These are phyloP conservation scores for Sutorius australiensis DNA, from an alignment of 768 basidiomycete genomes.

Conservation along the genomic window DNA sequence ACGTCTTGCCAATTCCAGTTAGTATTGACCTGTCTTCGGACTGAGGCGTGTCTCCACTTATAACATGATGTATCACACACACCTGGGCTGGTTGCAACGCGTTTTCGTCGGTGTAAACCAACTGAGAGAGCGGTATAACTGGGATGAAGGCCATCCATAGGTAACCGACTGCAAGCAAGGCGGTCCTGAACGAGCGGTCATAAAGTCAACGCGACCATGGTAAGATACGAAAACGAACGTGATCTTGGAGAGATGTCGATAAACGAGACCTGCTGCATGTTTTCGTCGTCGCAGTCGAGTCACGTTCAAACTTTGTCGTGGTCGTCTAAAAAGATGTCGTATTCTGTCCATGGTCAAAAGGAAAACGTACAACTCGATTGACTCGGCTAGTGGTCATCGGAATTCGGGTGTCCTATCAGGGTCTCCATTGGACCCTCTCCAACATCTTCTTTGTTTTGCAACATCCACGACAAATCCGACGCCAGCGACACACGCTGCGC, in stretches of 20 bases:
- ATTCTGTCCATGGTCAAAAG: constrained; percentile 22
- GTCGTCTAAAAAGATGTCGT: constrained; percentile 13
- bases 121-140: constrained; percentile 54
- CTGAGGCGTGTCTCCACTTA: neutral
- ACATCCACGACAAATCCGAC: constrained; percentile 5
- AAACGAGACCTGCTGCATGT: constrained; percentile 33
- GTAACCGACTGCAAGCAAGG: constrained; percentile 63
- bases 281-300: constrained; percentile 46
- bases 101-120: constrained; percentile 91
- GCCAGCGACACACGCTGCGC: neutral
- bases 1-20: constrained; percentile 94
- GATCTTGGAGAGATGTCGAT: constrained; percentile 30
- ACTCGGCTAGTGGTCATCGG: constrained; percentile 16
- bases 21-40: constrained; percentile 67
- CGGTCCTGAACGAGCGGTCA: constrained; percentile 38
- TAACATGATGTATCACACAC: constrained; percentile 6
- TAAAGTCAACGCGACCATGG: constrained; percentile 1
- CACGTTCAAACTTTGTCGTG: constrained; percentile 31
- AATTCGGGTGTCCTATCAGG: constrained; percentile 21
- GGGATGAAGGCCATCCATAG: constrained; percentile 85
- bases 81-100: constrained; percentile 93
- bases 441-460: constrained; percentile 6
- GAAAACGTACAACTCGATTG: neutral
- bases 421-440: constrained; percentile 10
- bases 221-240: constrained; percentile 20